A percentile compares a stretch with the other conserved stretches of the same genome.
phyloP scores from a whole-genome alignment of 177 flowering plant genomes.

The Telopea speciosissima region DNA sequence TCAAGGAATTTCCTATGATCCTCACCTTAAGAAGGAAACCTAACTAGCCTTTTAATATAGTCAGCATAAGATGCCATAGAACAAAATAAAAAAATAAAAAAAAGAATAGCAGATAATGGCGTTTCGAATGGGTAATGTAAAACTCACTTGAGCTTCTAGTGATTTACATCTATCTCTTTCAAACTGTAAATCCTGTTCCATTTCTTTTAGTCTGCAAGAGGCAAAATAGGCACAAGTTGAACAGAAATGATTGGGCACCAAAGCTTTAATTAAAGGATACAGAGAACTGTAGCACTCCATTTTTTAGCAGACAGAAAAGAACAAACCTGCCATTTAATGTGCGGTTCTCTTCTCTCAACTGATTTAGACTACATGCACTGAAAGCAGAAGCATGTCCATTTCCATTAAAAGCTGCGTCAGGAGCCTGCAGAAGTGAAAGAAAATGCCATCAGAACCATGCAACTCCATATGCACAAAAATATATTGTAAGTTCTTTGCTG shows the following conservation, averaged over 20 bases:
- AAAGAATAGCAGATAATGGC: not conserved
- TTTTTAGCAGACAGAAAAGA: not conserved
- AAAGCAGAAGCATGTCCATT: conserved; percentile 14
- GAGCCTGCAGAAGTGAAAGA: conserved; percentile 19
- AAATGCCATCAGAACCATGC: not conserved
- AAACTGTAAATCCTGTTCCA: conserved; percentile 19
- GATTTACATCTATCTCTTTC: conserved; percentile 15
- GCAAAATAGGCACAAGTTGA: not conserved
- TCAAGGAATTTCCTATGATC: no score
- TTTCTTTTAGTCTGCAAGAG: conserved; percentile 23
- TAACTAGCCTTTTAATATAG: no score
- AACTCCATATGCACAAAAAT: no score
- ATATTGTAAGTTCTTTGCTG: no score
- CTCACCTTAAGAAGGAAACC: no score
- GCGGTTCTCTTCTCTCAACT: conserved; percentile 51
- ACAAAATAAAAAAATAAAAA: no score
- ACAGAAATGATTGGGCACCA: not conserved
- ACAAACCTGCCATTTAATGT: conserved; percentile 43
- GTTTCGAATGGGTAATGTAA: not conserved
- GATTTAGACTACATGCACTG: conserved; percentile 17
- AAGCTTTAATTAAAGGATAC: not conserved
- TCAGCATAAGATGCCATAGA: no score
- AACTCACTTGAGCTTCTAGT: conserved; percentile 13
- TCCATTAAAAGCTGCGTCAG: conserved; percentile 10
- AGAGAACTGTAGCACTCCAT: not conserved